Percentiles rank a stretch among this genome's conserved stretches.
Evolutionary conservation across 257 asterid species (phyloP).

Genomic region (Cinchona pubescens): DNA sequence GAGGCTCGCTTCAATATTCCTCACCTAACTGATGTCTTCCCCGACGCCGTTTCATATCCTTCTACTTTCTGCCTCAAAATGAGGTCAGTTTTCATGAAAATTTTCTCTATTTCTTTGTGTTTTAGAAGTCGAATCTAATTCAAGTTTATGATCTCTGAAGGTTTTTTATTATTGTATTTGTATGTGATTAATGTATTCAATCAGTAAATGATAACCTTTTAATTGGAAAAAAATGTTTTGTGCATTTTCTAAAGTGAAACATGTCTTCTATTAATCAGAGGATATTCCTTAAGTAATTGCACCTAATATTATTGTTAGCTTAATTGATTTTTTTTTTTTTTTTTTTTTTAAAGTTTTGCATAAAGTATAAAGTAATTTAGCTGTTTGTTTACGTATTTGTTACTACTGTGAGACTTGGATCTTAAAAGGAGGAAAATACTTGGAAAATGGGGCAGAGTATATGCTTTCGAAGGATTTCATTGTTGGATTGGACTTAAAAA

Average conservation of each 20-base stretch:
- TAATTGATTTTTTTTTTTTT: background rate
- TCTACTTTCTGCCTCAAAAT: conserved; percentile 78
- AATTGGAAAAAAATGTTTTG: too few relatives aligned
- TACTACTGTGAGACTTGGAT: background rate
- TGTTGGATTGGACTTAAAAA: conserved; percentile 9
- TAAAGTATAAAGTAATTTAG: background rate
- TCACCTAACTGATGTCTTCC: conserved; percentile 54
- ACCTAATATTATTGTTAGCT: background rate
- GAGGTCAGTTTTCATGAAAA: conserved; percentile 41
- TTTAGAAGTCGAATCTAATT: background rate
- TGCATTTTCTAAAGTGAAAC: too few relatives aligned
- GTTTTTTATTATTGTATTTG: too few relatives aligned
- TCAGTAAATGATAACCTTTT: too few relatives aligned
- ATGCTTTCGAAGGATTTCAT: background rate
- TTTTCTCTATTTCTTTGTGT: background rate
- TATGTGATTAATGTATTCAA: too few relatives aligned
- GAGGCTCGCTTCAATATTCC: conserved; percentile 71
- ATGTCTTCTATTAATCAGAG: background rate
- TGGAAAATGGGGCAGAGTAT: background rate
- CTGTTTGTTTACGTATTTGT: background rate
- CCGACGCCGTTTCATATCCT: conserved; percentile 63
- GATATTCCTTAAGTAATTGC: background rate
- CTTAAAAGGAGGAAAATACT: background rate
- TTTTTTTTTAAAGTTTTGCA: too few relatives aligned
- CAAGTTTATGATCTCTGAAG: background rate